Base-by-base conservation (phyloP, 306 rosid species). In the Vigna hirtella region DNA sequence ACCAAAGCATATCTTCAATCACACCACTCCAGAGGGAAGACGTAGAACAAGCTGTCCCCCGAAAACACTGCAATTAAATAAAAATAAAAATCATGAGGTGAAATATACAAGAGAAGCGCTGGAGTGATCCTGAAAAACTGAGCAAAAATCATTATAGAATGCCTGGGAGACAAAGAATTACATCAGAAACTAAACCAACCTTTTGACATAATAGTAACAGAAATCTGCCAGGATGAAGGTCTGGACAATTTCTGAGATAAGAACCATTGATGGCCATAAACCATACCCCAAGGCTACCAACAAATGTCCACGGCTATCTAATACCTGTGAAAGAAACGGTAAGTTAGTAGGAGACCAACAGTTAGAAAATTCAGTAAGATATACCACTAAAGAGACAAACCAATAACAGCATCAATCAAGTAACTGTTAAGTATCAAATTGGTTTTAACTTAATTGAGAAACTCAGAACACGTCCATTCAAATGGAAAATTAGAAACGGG, bases 1-100 rank as follows among this genome's bases (percentile, higher is more conserved):
- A 81, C 62, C 72, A 49, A 65, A 68, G 64, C 59, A 70, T 62
- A 40, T 69, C 78, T 70, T 58, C 82, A 12, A 59, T 92, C 84
- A 95, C 86, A 95, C 99, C 80, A 95, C 99, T 70, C 99, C 99
- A 22, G 99, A 95, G 13, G 99, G 98, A 63, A 95, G 98, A 58
- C 98, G 97, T 3, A 95, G 91, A 65, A 95, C 99, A 42, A 93
- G 98, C 91, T 95, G 99, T 47, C 99, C 99, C 2, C 99, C 99
- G 15, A 95, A 87, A 73, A 95, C 99, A 75, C 99, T 95, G 93
- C 86, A 82, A 81, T 79, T 22, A 22, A 71, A 71, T 22, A 10
- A 17, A 65, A 65, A 17, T 3, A 66, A 76, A 79, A 6, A 48
- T 12, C 22, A 71, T 66, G 26, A 83, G 76, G 64, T 51, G 12